Conservation (phyloP, 225 moss, liverwort and hornwort species). For the Lunularia cruciata region DNA sequence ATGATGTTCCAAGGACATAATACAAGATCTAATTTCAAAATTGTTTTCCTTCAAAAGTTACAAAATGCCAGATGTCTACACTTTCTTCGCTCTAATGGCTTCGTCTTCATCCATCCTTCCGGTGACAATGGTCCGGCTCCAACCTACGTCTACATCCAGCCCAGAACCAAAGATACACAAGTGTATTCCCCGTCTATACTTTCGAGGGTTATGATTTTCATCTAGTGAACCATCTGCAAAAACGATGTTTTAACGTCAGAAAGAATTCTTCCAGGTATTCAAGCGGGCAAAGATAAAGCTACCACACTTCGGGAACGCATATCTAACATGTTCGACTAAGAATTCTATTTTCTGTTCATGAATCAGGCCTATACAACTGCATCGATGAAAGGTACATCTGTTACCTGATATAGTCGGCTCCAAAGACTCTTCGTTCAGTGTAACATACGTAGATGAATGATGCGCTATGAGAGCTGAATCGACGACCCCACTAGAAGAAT, state of each 20-base stretch:
- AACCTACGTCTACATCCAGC: background rate
- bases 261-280: no score
- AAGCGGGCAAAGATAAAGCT: no score
- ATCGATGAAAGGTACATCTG: no score
- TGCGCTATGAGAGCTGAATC: constrained; percentile 12
- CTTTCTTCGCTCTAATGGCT: constrained; percentile 7
- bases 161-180: background rate
- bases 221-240: background rate
- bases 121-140: constrained; percentile 3
- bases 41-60: constrained; percentile 18
- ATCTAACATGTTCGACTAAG: background rate
- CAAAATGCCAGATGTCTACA: constrained; percentile 17
- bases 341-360: background rate
- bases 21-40: constrained; percentile 13
- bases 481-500: constrained; percentile 14
- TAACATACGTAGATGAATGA: constrained; percentile 14
- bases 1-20: background rate
- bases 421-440: background rate
- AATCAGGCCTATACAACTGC: no score
- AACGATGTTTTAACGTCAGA: background rate
- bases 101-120: constrained; percentile 8
- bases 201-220: background rate
- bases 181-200: background rate
- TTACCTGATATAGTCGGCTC: background rate
- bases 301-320: no score